phyloP scores from a whole-genome alignment of 2,329 filamentous ascomycete species.

The Penicillium corylophilum region DNA sequence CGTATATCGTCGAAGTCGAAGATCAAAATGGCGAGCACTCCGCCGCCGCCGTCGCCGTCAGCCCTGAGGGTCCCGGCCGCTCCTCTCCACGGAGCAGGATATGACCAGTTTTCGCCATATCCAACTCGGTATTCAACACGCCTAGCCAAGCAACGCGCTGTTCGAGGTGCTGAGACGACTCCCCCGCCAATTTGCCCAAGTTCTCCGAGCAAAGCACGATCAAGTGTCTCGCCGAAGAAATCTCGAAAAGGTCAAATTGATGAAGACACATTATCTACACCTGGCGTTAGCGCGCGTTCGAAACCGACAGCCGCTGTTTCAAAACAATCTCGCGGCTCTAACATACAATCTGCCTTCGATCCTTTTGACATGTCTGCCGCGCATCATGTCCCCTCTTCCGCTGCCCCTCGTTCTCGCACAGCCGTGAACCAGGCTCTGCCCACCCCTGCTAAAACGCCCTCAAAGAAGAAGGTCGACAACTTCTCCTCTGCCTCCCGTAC shows the following conservation, averaged over 20 bases:
- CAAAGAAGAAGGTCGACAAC: constrained; percentile 51
- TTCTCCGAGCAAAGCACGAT: constrained; percentile 16
- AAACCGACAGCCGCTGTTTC: background rate
- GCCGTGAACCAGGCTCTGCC: constrained; percentile 51
- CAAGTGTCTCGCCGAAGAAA: constrained; percentile 30
- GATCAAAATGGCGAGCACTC: constrained; percentile 45
- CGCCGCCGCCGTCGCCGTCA: constrained; percentile 39
- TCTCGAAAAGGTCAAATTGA: constrained; percentile 5
- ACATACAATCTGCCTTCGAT: background rate
- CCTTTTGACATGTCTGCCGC: background rate
- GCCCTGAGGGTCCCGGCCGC: constrained; percentile 43
- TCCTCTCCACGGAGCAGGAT: constrained; percentile 47
- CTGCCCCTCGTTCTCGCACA: constrained; percentile 20
- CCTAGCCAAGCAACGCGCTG: constrained; percentile 35
- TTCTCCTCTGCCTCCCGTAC: constrained; percentile 53
- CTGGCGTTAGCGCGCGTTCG: constrained; percentile 1
- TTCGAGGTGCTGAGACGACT: constrained; percentile 28
- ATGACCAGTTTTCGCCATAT: constrained; percentile 44
- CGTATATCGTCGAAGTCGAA: constrained; percentile 1
- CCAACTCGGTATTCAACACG: constrained; percentile 42
- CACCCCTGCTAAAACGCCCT: constrained; percentile 62
- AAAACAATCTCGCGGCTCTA: background rate
- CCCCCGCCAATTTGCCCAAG: constrained; percentile 32
- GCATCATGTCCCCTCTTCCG: constrained; percentile 20
- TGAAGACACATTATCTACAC: constrained; percentile 7